Base-by-base conservation (phyloP, 2,329 filamentous ascomycete genomes). In the Phoma sp. region DNA sequence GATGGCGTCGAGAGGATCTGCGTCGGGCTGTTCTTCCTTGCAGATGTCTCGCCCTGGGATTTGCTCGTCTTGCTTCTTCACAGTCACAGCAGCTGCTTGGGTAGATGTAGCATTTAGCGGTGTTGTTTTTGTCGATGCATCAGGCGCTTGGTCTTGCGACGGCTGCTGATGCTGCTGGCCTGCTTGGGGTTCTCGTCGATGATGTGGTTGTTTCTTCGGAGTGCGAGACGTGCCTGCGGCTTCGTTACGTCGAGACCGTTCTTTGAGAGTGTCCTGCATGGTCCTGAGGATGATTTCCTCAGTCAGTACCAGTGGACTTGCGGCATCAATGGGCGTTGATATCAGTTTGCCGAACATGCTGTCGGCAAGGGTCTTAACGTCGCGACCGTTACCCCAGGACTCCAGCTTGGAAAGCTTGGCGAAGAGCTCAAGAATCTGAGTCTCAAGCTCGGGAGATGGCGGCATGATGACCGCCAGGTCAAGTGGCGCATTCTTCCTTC, bases 381-480 rank as follows among this genome's bases (percentile, higher is more conserved):
- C 88, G 4, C 87, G 79, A 0, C 82, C 87, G 57, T 84, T 90
- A 0, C 82, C 88, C 85, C 87, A 90, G 6, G 79, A 78, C 0
- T 79, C 67, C 3, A 83, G 74, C 0, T 50, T 37, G 0, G 79
- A 67, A 0, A 89, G 69, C 0, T 46, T 35, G 0, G 65, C 44
- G 32, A 88, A 82, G 0, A 70, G 59, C 0, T 63, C 43, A 0
- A 69, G 25, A 5, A 77, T 12, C 12, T 61, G 22, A 3, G 55
- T 33, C 19, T 55, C 24, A 24, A 70, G 56, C 13, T 58, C 10
- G 15, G 29, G 10, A 31, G 61, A 51, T n/a, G 70, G 62, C 6
- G 40, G 52, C n/a, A 63, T 57, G 1, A 78, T 36, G 0, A 66
- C 43, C 0, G 59, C 57, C 1, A 72, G 41, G 17, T 74, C 66